Evolutionary conservation across 2,329 filamentous ascomycete species (phyloP).

Genomic region (Periconia sp.): DNA sequence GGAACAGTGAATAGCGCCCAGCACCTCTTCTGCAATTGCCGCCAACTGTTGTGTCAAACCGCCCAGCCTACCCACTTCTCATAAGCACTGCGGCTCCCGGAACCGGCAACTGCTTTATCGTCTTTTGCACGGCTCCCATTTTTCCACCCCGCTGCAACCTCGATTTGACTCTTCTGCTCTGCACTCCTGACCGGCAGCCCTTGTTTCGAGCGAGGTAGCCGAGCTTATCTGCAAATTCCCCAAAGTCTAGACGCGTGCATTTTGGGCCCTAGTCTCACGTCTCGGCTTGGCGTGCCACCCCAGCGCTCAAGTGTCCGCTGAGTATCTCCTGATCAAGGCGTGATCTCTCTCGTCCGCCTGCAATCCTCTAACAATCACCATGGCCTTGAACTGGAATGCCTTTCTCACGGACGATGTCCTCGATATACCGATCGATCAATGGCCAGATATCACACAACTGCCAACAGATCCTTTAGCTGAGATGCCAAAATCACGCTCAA

Average conservation of each 20-base stretch:
- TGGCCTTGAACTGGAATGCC: constrained; percentile 49
- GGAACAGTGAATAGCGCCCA: background rate
- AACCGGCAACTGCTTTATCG: too few species aligned
- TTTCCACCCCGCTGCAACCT: too few species aligned
- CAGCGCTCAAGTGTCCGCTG: constrained; percentile 4
- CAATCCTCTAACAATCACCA: constrained; percentile 36
- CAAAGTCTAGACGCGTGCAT: constrained; percentile 16
- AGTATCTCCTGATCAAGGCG: constrained; percentile 47
- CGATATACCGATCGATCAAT: constrained; percentile 46
- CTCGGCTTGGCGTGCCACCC: constrained; percentile 26
- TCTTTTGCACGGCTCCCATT: too few species aligned
- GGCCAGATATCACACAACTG: constrained; percentile 42
- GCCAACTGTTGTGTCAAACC: constrained; percentile 18
- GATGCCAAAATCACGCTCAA: constrained; percentile 43
- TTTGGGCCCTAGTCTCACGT: constrained; percentile 28
- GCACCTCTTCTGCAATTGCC: constrained; percentile 14
- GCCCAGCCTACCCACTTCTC: constrained; percentile 19
- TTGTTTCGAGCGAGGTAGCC: constrained; percentile 14
- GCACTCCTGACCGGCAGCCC: constrained; percentile 1
- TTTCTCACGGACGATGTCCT: constrained; percentile 45
- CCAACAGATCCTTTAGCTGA: constrained; percentile 34
- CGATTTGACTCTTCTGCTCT: background rate
- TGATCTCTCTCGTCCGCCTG: constrained; percentile 38
- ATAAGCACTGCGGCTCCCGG: constrained; percentile 24
- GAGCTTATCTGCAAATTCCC: constrained; percentile 29